These are phyloP conservation scores for Whalleya microplaca DNA, from an alignment of 2,329 filamentous ascomycete species.

Conservation along the genomic window DNA sequence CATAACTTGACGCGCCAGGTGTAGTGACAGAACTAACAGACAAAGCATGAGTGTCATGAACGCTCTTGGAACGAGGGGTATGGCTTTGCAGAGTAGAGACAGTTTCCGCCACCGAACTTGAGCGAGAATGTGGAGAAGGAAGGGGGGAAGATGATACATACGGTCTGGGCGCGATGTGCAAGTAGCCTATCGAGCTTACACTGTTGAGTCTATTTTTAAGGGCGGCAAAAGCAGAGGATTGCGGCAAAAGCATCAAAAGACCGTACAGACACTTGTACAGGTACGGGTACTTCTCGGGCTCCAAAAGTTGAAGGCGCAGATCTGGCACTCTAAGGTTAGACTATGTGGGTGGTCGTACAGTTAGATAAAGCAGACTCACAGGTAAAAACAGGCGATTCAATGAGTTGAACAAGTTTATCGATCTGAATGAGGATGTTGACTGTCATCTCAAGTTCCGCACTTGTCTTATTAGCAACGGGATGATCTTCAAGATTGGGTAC, in stretches of 20 bases:
- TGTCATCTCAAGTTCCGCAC: conserved; percentile 96
- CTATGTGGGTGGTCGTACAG: neutral
- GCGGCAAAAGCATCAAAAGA: conserved; percentile 95
- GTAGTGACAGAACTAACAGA: conserved; percentile 49
- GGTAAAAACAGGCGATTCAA: conserved; percentile 97
- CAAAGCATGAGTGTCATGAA: conserved; percentile 42
- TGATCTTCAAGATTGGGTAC: neutral
- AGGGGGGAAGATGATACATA: conserved; percentile 54
- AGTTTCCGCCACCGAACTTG: conserved; percentile 40
- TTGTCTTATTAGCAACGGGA: conserved; percentile 42
- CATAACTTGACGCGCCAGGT: conserved; percentile 61
- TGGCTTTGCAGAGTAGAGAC: conserved; percentile 34
- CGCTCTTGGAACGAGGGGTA: conserved; percentile 35
- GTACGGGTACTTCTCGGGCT: conserved; percentile 92
- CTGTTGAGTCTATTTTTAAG: conserved; percentile 96
- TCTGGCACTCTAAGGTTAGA: conserved; percentile 56
- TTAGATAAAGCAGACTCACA: conserved; percentile 61
- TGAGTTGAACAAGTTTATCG: conserved; percentile 93
- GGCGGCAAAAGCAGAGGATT: conserved; percentile 95
- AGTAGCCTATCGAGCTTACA: conserved; percentile 93
- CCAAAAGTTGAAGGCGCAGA: conserved; percentile 88
- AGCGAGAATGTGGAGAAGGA: conserved; percentile 36
- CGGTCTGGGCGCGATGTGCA: conserved; percentile 81
- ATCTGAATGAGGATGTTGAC: conserved; percentile 99
- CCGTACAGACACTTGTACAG: conserved; percentile 98